A percentile compares a stretch with the other conserved stretches of the same genome.
These are phyloP conservation scores for Pezicula rhizophila DNA, from an alignment of 2,329 filamentous ascomycete genomes.

Conservation along the genomic window DNA sequence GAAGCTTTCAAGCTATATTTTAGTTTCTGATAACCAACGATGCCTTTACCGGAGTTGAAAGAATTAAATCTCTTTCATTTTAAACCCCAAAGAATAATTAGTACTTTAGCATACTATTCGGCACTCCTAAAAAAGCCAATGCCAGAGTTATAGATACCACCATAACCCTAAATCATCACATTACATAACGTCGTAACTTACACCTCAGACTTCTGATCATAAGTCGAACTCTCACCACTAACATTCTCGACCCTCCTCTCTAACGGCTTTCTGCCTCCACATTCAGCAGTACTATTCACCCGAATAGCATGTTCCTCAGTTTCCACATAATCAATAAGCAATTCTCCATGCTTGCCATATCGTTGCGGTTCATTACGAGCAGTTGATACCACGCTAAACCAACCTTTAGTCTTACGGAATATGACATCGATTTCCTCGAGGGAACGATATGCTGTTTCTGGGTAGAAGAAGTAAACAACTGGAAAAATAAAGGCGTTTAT, in stretches of 20 bases:
- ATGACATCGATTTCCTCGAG: constrained; percentile 64
- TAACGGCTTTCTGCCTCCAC: background rate
- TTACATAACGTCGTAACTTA: background rate
- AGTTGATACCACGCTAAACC: constrained; percentile 35
- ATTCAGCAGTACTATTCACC: background rate
- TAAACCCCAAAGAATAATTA: too few species aligned
- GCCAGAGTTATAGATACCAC: too few species aligned
- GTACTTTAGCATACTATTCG: too few species aligned
- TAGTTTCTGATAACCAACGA: too few species aligned
- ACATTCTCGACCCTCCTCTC: background rate
- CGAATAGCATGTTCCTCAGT: constrained; percentile 16
- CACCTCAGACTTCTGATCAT: background rate
- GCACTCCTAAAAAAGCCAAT: too few species aligned
- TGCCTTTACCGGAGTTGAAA: too few species aligned
- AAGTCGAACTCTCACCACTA: background rate
- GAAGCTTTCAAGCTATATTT: too few species aligned
- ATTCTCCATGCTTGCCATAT: constrained; percentile 54
- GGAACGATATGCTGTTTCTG: constrained; percentile 57
- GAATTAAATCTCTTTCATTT: too few species aligned
- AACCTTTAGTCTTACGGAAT: constrained; percentile 48
- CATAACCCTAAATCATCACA: too few species aligned
- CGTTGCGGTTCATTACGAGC: constrained; percentile 44
- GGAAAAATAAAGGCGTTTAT: constrained; percentile 35
- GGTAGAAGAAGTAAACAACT: constrained; percentile 55
- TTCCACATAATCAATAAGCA: constrained; percentile 34